Conservation (phyloP, 352 stramenopile species). For the Pythium utonaiense region DNA sequence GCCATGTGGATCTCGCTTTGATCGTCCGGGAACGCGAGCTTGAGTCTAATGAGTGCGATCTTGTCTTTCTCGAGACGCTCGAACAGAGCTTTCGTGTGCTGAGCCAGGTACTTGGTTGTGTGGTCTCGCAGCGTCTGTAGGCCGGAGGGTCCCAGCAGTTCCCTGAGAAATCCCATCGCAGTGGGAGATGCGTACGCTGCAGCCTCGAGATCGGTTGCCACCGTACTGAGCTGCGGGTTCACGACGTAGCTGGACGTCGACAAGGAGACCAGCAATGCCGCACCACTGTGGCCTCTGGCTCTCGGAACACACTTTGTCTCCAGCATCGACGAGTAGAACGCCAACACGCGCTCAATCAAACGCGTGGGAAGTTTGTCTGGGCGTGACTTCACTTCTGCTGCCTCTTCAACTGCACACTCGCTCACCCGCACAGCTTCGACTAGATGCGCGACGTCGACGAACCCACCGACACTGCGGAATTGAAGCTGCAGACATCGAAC, state of each 20-base stretch:
- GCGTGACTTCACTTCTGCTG: background rate
- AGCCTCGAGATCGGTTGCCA: slow-evolving; percentile 1
- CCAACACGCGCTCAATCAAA: slow-evolving; percentile 17
- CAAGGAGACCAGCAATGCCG: slow-evolving; percentile 7
- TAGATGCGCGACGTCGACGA: background rate
- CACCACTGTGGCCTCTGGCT: slow-evolving; percentile 2
- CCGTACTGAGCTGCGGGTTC: background rate
- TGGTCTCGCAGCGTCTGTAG: slow-evolving; percentile 8
- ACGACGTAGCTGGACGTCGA: slow-evolving; percentile 9
- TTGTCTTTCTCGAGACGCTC: slow-evolving; percentile 25
- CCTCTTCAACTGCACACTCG: slow-evolving; percentile 1
- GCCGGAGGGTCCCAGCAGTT: slow-evolving; percentile 12
- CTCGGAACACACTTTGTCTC: slow-evolving; percentile 19
- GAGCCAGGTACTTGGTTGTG: background rate
- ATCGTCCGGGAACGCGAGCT: slow-evolving; percentile 21
- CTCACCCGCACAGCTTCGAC: background rate
- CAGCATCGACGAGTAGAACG: slow-evolving; percentile 23
- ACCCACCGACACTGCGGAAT: slow-evolving; percentile 9
- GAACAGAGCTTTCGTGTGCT: slow-evolving; percentile 18
- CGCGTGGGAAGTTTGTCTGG: background rate
- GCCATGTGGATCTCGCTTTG: slow-evolving; percentile 27
- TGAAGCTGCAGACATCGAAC: slow-evolving; percentile 14
- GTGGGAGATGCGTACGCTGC: slow-evolving; percentile 3
- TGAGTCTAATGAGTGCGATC: slow-evolving; percentile 33
- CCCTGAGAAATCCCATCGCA: slow-evolving; percentile 14